Percentiles rank a stretch among this genome's conserved stretches.
These are phyloP conservation scores for Nemania sp. DNA, from an alignment of 2,329 filamentous ascomycete genomes.

Conservation along the genomic window DNA sequence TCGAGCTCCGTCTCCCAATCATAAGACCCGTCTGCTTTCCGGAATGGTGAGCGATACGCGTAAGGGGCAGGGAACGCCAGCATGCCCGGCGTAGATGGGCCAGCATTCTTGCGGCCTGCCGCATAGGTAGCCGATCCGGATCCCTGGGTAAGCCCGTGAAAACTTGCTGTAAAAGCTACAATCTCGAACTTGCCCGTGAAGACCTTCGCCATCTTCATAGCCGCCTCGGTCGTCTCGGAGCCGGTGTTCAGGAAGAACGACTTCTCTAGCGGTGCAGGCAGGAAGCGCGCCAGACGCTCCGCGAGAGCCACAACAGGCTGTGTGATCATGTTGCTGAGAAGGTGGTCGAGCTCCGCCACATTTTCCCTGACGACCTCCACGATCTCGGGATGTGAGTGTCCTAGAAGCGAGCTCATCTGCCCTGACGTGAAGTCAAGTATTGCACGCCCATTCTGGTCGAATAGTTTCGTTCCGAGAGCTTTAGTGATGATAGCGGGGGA, in stretches of 20 bases:
- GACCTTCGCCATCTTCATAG: constrained; percentile 66
- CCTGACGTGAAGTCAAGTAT: constrained; percentile 65
- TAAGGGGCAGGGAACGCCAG: constrained; percentile 63
- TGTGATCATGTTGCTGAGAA: constrained; percentile 63
- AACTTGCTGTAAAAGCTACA: constrained; percentile 61
- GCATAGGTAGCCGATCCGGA: constrained; percentile 12
- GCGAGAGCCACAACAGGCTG: constrained; percentile 61
- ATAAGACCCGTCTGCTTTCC: constrained; percentile 61
- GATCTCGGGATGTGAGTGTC: constrained; percentile 62
- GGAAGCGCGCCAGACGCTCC: constrained; percentile 52
- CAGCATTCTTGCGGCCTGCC: constrained; percentile 26
- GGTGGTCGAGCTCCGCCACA: constrained; percentile 58
- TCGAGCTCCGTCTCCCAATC: constrained; percentile 69
- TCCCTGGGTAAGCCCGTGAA: constrained; percentile 60
- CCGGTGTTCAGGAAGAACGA: constrained; percentile 64
- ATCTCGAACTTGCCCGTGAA: constrained; percentile 70
- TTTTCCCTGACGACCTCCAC: constrained; percentile 56
- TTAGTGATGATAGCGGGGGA: constrained; percentile 46
- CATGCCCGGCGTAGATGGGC: constrained; percentile 58
- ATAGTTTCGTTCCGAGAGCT: constrained; percentile 51
- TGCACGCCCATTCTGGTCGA: constrained; percentile 49
- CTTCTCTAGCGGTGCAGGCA: constrained; percentile 56
- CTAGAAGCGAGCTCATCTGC: constrained; percentile 63
- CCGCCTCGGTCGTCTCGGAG: constrained; percentile 63
- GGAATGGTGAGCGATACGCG: constrained; percentile 64